Evolutionary conservation across 768 basidiomycete genomes (phyloP), one percentile per base, ranked within the genome.

Genomic region (Lactarius evosmus): DNA sequence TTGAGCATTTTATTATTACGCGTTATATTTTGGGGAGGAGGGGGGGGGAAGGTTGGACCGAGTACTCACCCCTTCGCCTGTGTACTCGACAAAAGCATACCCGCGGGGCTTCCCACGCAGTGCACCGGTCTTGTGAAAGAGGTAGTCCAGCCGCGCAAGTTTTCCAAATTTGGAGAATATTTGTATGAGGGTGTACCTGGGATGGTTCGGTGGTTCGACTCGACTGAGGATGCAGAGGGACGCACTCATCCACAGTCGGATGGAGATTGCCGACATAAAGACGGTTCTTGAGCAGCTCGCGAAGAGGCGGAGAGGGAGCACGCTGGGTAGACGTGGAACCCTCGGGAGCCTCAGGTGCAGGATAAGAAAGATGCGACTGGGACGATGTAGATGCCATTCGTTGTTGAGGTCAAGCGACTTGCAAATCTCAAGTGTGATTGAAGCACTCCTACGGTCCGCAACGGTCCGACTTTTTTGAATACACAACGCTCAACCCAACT

Each of bases 31-130:
- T 2, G 70, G 63, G 71, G 60, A 54, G 59, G 56, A 61, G 53
- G 56, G 54, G 58, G 60, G 62, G 66, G 69, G 53, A 55, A 29
- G 29, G 25, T 32, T 32, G 32, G 2, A 36, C n/a, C 3, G 25
- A 19, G 14, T n/a, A 67, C 68, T 80, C 76, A 98, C 96, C 76
- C 86, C 84, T 76, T 86, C 81, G 50, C 82, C 82, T 33, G 80
- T 80, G 70, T 87, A 98, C 76, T 98, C 93, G 36, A 99, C 76
- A 69, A 98, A 99, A 0, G 95, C 95, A 74, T 96, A 98, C 6
- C 97, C 96, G 14, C 95, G 81, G 0, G 97, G 95, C 73, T 92
- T 97, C 19, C 97, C 97, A 72, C 88, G 95, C 71, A 87, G 75
- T 14, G 86, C 81, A 0, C 96, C 97, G 0, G 89, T 79, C 76